Percentiles rank a stretch among this genome's conserved stretches.
Conservation (phyloP, 2,329 filamentous ascomycete species). For the Lasiodiplodia sp. region DNA sequence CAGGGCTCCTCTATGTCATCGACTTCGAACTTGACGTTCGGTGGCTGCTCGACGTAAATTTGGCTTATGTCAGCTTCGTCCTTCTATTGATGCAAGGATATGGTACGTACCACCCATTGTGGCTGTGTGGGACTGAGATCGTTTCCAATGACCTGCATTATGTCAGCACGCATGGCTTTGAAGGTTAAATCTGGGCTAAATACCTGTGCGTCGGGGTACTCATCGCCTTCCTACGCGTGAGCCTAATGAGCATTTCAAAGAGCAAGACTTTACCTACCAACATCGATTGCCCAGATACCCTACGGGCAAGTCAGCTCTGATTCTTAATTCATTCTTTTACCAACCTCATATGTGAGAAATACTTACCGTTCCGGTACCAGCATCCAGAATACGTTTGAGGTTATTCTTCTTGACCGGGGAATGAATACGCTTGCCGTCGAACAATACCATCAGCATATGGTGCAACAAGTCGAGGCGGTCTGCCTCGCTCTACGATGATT, state of each 20-base stretch:
- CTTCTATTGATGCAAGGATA: not conserved
- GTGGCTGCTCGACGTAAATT: constrained; percentile 45
- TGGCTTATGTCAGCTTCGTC: not conserved
- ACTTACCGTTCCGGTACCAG: constrained; percentile 37
- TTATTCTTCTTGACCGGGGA: constrained; percentile 32
- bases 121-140: constrained; percentile 61
- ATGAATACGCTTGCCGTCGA: constrained; percentile 41
- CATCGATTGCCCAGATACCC: constrained; percentile 41
- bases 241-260: too few relatives aligned
- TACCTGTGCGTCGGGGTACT: constrained; percentile 13
- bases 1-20: constrained; percentile 68
- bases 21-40: constrained; percentile 67
- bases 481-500: constrained; percentile 36
- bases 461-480: constrained; percentile 43
- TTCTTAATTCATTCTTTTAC: not conserved
- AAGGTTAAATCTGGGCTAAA: too few relatives aligned
- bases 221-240: not conserved
- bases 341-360: not conserved
- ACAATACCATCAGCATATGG: constrained; percentile 33
- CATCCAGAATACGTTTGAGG: constrained; percentile 35
- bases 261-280: constrained; percentile 29
- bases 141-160: constrained; percentile 33
- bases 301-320: not conserved
- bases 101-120: constrained; percentile 31
- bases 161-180: not conserved